phyloP scores from a whole-genome alignment of 331 rosid species.

The Malus hybrid region DNA sequence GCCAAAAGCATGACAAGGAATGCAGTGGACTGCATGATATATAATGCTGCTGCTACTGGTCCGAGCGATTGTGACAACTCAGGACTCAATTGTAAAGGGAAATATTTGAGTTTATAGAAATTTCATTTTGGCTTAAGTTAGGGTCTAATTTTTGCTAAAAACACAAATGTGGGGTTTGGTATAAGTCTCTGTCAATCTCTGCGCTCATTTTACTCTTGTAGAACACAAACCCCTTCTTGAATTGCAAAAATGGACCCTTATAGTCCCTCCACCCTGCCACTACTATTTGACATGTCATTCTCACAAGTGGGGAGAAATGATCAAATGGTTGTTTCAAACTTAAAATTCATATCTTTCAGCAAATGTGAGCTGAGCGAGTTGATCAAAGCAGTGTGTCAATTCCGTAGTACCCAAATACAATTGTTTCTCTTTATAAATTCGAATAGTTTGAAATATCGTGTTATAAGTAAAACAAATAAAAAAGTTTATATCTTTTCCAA shows the following conservation, averaged over 20 bases:
- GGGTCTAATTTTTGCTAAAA: slow-evolving; percentile 14
- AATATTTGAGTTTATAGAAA: slow-evolving; percentile 23
- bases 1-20: slow-evolving; percentile 3
- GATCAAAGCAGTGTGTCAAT: background rate
- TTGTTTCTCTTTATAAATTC: too few relatives aligned
- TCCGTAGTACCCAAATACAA: background rate
- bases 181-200: slow-evolving; percentile 21
- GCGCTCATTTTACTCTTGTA: background rate
- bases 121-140: slow-evolving; percentile 1
- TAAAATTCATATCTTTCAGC: background rate
- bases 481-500: background rate
- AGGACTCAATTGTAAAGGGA: slow-evolving; percentile 22
- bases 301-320: background rate
- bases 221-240: background rate
- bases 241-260: background rate
- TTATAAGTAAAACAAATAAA: background rate
- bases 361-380: background rate
- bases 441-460: background rate
- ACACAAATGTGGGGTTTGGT: slow-evolving; percentile 7
- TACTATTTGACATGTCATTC: background rate
- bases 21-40: slow-evolving; percentile 25
- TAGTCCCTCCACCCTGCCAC: background rate
- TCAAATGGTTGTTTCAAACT: background rate
- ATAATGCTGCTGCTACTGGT: slow-evolving; percentile 26
- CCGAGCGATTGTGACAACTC: slow-evolving; percentile 56